A percentile compares a stretch with the other conserved stretches of the same genome.
These are phyloP conservation scores for Solanum pinnatisectum DNA, from an alignment of 257 asterid species.

Conservation along the genomic window DNA sequence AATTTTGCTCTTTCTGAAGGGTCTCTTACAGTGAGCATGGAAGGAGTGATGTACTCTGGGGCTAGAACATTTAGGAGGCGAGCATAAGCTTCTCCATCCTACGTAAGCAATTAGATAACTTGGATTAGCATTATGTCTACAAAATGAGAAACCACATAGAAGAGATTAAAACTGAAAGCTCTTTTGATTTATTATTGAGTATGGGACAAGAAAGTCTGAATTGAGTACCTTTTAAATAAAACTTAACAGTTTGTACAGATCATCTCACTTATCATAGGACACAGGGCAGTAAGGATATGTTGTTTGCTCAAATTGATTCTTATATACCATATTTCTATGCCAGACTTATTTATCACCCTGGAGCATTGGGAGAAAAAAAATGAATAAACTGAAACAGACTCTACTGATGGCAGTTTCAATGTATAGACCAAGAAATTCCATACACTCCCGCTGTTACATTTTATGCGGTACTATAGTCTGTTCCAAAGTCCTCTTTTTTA, in stretches of 20 bases:
- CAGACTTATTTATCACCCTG: background rate
- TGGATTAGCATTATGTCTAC: background rate
- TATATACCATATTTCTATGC: background rate
- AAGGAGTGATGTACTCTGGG: constrained; percentile 64
- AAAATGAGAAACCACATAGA: background rate
- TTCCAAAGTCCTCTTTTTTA: background rate
- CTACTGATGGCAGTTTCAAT: background rate
- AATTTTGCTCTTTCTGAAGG: constrained; percentile 77
- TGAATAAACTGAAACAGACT: background rate
- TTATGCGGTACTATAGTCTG: background rate
- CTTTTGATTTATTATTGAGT: background rate
- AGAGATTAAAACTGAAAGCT: background rate
- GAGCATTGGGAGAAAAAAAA: background rate
- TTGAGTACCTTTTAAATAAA: background rate
- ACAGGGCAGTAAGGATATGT: background rate
- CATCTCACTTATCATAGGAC: background rate
- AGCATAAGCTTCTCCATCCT: constrained; percentile 96
- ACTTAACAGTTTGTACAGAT: background rate
- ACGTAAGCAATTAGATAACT: constrained; percentile 12
- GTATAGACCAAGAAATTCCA: background rate
- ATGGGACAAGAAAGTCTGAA: background rate
- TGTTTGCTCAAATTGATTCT: background rate
- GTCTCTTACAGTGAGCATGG: constrained; percentile 51
- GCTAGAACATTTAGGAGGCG: constrained; percentile 86
- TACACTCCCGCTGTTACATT: background rate